These are phyloP conservation scores for Plantago ovata DNA, from an alignment of 257 asterid genomes.

Conservation along the genomic window DNA sequence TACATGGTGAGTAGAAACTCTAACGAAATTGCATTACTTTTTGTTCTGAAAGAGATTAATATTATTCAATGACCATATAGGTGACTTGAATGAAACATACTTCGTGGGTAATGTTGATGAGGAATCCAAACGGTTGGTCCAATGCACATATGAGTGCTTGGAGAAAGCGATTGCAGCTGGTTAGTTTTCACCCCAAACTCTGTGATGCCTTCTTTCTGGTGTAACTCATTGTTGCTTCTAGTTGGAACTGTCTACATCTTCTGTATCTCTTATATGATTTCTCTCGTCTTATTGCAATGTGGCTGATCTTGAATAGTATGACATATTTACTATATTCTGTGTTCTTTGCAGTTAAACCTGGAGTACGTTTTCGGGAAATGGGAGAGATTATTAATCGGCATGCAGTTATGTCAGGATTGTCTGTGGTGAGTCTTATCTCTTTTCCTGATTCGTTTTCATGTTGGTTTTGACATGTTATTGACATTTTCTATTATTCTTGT, in stretches of 20 bases:
- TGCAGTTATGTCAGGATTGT: conserved; percentile 86
- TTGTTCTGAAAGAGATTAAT: neutral
- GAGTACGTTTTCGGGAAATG: conserved; percentile 86
- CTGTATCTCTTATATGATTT: neutral
- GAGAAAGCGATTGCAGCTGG: conserved; percentile 93
- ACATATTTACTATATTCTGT: neutral
- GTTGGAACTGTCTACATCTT: neutral
- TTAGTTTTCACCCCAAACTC: conserved; percentile 28
- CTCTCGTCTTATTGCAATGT: neutral
- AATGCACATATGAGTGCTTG: conserved; percentile 90
- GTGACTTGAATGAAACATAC: conserved; percentile 90
- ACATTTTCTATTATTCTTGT: conserved; percentile 2
- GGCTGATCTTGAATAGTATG: neutral
- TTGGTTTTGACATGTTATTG: neutral
- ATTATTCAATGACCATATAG: conserved; percentile 39
- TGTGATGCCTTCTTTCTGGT: neutral
- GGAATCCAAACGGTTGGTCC: conserved; percentile 72
- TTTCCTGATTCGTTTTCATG: neutral
- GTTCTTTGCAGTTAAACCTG: conserved; percentile 75
- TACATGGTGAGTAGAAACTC: conserved; percentile 57
- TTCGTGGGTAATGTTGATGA: conserved; percentile 97
- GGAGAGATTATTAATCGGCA: conserved; percentile 91
- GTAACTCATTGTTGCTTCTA: neutral
- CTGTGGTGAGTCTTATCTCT: conserved; percentile 58
- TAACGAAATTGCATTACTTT: neutral